Evolutionary conservation across 352 stramenopile genomes (phyloP), one percentile per base, ranked within the genome.

Genomic region (Globisporangium cederbergense): DNA sequence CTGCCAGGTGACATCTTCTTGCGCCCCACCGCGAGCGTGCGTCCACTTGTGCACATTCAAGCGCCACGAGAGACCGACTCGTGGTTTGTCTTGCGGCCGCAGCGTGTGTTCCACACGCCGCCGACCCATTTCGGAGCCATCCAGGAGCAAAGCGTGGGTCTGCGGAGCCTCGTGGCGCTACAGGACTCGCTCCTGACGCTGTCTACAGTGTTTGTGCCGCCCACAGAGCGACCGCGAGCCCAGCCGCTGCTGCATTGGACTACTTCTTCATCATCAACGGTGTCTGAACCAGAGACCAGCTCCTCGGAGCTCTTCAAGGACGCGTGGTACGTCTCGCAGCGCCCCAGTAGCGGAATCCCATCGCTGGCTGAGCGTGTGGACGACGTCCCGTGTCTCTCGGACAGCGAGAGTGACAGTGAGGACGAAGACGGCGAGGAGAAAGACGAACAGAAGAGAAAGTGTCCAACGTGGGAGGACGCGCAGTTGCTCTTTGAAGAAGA

Each of bases 341-440:
- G 56, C 3, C 56, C 53, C 3, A 66, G 53, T 13, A 60, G 61
- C 11, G 65, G 67, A 11, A 74, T 83, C 9, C 81, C 81, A 1
- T 38, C 49, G 16, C 60, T 90, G 16, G 73, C 70, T 20, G 42
- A 57, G 49, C 11, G 62, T n/a, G 47, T 74, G 0, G 74, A 78
- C 49, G 73, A 86, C 54, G 73, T 93, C 7, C 70, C 78, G 9
- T 73, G 58, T 64, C 72, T 93, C 43, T 91, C 82, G 4, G 84
- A 93, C 60, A 93, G 84, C 54, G 84, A 93, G 43, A 93, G 82
- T 64, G 84, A 93, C 40, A 76, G 86, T 1, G 80, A 60, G 1
- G 46, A 32, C 38, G 42, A 47, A 13, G 13, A 60, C 2, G 46
- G 30, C 38, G 42, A 47, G 10, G 13, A n/a, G 42, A n/a, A 47